A percentile compares a stretch with the other conserved stretches of the same genome.
Conservation (phyloP, 768 basidiomycete species). For the Termitomyces sp. region DNA sequence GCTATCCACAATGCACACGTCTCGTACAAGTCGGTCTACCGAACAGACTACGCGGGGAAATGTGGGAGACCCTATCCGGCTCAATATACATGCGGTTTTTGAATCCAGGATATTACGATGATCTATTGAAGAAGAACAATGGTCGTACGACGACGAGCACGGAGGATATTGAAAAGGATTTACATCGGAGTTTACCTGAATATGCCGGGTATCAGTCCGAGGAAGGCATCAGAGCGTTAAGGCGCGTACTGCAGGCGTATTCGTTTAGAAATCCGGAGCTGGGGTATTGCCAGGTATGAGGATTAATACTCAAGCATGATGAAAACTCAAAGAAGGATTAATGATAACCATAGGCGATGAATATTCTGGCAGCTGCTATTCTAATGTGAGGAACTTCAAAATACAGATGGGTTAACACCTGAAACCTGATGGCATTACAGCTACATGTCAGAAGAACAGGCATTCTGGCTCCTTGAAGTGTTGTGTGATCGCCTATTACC, state of each 20-base stretch:
- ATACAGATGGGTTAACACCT: background rate
- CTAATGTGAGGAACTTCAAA: constrained; percentile 61
- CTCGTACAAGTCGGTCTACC: constrained; percentile 96
- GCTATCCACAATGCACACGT: constrained; percentile 96
- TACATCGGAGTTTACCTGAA: constrained; percentile 93
- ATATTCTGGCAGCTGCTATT: constrained; percentile 94
- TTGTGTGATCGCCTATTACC: constrained; percentile 92
- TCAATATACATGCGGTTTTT: constrained; percentile 87
- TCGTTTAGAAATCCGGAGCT: constrained; percentile 92
- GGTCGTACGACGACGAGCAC: constrained; percentile 84
- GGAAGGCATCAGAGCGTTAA: constrained; percentile 77
- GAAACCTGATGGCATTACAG: constrained; percentile 32
- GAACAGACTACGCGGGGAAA: constrained; percentile 89
- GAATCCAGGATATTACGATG: constrained; percentile 78
- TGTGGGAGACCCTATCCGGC: constrained; percentile 97
- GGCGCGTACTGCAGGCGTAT: constrained; percentile 92
- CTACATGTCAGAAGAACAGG: constrained; percentile 98
- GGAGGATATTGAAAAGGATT: constrained; percentile 98
- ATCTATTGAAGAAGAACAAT: constrained; percentile 67
- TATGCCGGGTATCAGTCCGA: constrained; percentile 94
- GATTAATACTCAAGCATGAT: background rate
- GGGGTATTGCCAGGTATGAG: constrained; percentile 84
- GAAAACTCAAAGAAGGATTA: constrained; percentile 1
- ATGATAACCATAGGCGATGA: constrained; percentile 69
- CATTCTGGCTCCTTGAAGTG: constrained; percentile 95